These are phyloP conservation scores for Ustilago shanxiensis DNA, from an alignment of 1,284 basidiomycete genomes.

Conservation along the genomic window DNA sequence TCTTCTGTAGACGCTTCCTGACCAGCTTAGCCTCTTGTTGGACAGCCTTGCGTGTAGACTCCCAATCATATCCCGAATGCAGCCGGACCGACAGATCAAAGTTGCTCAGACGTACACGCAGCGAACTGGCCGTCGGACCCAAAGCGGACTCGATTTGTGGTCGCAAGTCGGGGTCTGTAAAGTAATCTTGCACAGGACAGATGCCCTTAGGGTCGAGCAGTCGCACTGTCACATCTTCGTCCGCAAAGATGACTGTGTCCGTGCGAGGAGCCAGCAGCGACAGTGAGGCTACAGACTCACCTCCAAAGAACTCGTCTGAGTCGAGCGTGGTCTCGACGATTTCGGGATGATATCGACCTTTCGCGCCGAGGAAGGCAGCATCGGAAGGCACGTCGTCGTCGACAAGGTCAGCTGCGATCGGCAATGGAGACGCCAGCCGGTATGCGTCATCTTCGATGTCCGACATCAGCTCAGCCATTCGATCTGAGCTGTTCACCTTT, in stretches of 20 bases:
- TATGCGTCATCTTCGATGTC: conserved; percentile 90
- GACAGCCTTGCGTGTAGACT: conserved; percentile 83
- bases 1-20: conserved; percentile 85
- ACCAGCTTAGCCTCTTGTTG: conserved; percentile 90
- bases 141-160: conserved; percentile 36
- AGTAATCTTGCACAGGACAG: conserved; percentile 70
- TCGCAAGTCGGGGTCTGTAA: conserved; percentile 45
- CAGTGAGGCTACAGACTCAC: conserved; percentile 58
- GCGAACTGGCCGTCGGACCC: conserved; percentile 38
- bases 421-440: conserved; percentile 76
- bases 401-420: conserved; percentile 85
- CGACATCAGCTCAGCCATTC: conserved; percentile 69
- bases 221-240: conserved; percentile 86
- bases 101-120: conserved; percentile 45
- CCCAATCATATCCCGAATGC: conserved; percentile 84
- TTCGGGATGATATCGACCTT: conserved; percentile 73
- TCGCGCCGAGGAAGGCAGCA: conserved; percentile 83
- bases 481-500: conserved; percentile 5
- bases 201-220: conserved; percentile 76
- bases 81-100: conserved; percentile 55
- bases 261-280: conserved; percentile 46
- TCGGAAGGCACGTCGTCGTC: conserved; percentile 91
- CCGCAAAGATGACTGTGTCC: conserved; percentile 75
- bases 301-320: conserved; percentile 72
- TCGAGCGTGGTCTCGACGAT: conserved; percentile 75